phyloP scores from a whole-genome alignment of 345 rosid species.

The Dipteronia dyeriana region DNA sequence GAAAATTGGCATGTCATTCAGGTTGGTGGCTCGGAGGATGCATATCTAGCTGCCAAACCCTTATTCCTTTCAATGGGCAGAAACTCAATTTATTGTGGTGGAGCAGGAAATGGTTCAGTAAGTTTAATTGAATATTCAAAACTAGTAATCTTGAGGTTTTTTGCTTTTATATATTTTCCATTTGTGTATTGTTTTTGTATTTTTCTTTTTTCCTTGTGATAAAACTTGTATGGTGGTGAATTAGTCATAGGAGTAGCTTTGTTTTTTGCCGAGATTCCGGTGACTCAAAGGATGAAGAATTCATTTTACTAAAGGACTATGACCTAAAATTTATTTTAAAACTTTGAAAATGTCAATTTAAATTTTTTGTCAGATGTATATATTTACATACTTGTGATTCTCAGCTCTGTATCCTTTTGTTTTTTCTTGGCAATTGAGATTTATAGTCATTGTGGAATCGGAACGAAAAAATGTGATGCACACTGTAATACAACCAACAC shows the following conservation, averaged over 20 bases:
- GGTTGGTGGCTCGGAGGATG: conserved; percentile 92
- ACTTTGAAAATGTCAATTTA: neutral
- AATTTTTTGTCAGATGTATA: neutral
- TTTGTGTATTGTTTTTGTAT: neutral
- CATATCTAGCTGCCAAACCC: conserved; percentile 67
- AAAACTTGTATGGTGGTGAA: neutral
- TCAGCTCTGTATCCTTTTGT: neutral
- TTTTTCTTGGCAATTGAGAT: neutral
- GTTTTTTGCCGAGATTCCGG: neutral
- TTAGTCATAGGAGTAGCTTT: neutral
- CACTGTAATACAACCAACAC: neutral
- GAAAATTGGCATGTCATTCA: conserved; percentile 34
- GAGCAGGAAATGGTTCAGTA: conserved; percentile 94
- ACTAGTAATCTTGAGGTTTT: neutral
- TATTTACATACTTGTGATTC: neutral
- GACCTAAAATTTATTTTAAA: too few species aligned
- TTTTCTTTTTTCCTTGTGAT: neutral
- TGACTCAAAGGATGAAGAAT: neutral
- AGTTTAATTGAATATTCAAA: conserved; percentile 31
- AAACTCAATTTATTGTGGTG: conserved; percentile 81
- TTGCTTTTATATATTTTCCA: neutral
- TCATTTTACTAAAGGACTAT: neutral
- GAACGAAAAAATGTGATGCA: neutral
- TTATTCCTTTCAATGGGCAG: conserved; percentile 81
- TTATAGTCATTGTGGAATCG: neutral